These are phyloP conservation scores for Galeopsis tetrahit DNA, from an alignment of 257 asterid species.

Conservation along the genomic window DNA sequence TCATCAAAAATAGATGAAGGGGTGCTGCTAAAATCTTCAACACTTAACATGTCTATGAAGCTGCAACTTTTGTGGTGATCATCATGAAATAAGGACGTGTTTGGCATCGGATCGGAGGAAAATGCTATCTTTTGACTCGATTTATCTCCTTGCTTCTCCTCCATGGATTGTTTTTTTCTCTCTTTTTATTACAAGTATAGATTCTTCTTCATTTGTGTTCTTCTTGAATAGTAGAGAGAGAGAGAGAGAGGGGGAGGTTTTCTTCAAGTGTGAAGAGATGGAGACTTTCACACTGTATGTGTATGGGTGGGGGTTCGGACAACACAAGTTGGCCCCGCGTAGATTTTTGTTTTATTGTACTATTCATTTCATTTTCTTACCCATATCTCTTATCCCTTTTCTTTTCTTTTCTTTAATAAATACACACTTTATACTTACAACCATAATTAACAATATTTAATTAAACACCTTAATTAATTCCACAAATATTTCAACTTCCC, in stretches of 20 bases:
- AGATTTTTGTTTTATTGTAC: slow-evolving; percentile 44
- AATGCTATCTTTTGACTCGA: slow-evolving; percentile 25
- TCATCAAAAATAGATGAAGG: slow-evolving; percentile 43
- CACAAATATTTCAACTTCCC: not conserved
- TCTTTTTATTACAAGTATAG: slow-evolving; percentile 32
- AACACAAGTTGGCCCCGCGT: slow-evolving; percentile 50
- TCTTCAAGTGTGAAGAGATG: slow-evolving; percentile 50
- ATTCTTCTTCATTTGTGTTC: slow-evolving; percentile 47
- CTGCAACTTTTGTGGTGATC: slow-evolving; percentile 25
- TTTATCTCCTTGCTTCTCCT: slow-evolving; percentile 33
- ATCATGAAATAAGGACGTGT: not conserved
- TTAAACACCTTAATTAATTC: not conserved
- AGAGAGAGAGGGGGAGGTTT: slow-evolving; percentile 33
- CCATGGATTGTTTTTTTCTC: slow-evolving; percentile 44
- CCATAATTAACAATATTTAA: no score
- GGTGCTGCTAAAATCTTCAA: slow-evolving; percentile 40
- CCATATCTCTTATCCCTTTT: slow-evolving; percentile 36
- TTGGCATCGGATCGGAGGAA: slow-evolving; percentile 35
- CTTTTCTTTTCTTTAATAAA: slow-evolving; percentile 19
- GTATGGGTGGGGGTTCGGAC: slow-evolving; percentile 29
- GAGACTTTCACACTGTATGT: slow-evolving; percentile 29
- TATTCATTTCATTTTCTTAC: slow-evolving; percentile 16
- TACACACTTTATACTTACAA: no score
- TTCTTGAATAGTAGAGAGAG: not conserved
- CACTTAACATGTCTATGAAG: slow-evolving; percentile 40